Evolutionary conservation across 768 basidiomycete genomes (phyloP).

Genomic region (Pleurotus tuber-regium): DNA sequence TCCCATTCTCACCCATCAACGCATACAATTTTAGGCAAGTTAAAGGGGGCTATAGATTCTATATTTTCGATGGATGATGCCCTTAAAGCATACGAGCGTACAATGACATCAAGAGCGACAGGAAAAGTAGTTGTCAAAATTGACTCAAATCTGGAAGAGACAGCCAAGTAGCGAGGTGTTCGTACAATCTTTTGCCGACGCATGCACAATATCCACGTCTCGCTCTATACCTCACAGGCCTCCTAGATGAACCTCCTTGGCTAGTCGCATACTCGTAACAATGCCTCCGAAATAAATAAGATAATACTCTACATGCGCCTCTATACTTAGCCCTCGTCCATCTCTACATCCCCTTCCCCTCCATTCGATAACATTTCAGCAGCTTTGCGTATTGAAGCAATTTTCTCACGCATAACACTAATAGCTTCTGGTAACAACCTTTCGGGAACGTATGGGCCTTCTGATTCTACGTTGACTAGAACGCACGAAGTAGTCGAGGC

Average conservation of each 20-base stretch:
- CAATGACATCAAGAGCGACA: slow-evolving; percentile 43
- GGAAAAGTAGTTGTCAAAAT: slow-evolving; percentile 51
- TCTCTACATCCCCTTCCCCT: slow-evolving; percentile 47
- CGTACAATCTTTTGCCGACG: too few species aligned
- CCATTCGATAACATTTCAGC: slow-evolving; percentile 56
- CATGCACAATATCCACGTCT: too few species aligned
- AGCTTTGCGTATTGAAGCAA: slow-evolving; percentile 54
- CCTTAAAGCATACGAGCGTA: slow-evolving; percentile 46
- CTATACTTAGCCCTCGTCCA: slow-evolving; percentile 37
- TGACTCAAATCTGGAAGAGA: neutral
- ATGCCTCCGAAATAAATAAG: too few species aligned
- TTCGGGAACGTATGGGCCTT: slow-evolving; percentile 85
- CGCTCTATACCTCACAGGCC: too few species aligned
- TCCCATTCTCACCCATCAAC: neutral
- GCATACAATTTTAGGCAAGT: slow-evolving; percentile 28
- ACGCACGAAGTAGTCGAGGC: too few species aligned
- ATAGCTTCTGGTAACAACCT: slow-evolving; percentile 79
- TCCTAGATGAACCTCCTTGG: too few species aligned
- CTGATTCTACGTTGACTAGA: slow-evolving; percentile 86
- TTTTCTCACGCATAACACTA: slow-evolving; percentile 79
- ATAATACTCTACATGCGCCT: too few species aligned
- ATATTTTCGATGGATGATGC: slow-evolving; percentile 37
- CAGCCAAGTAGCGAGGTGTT: too few species aligned
- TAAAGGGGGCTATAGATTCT: slow-evolving; percentile 47
- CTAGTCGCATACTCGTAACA: too few species aligned